These are phyloP conservation scores for Cylindrotheca fusiformis DNA, from an alignment of 108 stramenopile species.

Conservation along the genomic window DNA sequence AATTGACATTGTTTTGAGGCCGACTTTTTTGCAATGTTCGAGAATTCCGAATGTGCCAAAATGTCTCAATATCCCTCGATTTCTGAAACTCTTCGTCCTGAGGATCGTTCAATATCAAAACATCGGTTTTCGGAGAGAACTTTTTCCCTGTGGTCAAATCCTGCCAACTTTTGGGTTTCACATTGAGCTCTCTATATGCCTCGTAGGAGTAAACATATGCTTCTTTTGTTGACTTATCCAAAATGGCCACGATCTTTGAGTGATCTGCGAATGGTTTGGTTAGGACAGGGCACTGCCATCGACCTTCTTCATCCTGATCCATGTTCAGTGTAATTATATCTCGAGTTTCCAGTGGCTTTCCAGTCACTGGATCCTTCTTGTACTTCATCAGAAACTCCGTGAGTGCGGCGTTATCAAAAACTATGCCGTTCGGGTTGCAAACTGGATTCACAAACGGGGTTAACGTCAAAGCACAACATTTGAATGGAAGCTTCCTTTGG, in stretches of 20 bases:
- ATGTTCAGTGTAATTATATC: constrained; percentile 86
- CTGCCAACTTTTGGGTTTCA: constrained; percentile 69
- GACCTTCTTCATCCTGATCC: constrained; percentile 80
- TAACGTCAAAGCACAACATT: constrained; percentile 94
- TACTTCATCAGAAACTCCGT: constrained; percentile 85
- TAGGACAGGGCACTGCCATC: constrained; percentile 97
- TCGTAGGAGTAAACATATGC: constrained; percentile 86
- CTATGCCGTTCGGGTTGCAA: constrained; percentile 69
- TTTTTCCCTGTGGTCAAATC: constrained; percentile 74
- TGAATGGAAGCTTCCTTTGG: constrained; percentile 81
- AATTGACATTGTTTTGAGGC: constrained; percentile 41
- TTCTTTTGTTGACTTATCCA: constrained; percentile 45
- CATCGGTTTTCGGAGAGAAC: constrained; percentile 70
- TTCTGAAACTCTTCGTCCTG: constrained; percentile 41
- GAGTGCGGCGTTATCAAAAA: constrained; percentile 90
- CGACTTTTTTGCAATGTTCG: constrained; percentile 24
- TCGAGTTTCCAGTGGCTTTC: constrained; percentile 42
- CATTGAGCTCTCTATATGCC: constrained; percentile 82
- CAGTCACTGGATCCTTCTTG: constrained; percentile 86
- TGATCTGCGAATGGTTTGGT: constrained; percentile 88
- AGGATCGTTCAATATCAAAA: constrained; percentile 79
- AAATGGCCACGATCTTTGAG: constrained; percentile 90
- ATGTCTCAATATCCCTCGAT: constrained; percentile 70
- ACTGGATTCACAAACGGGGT: constrained; percentile 75
- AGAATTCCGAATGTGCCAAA: constrained; percentile 56